phyloP scores from a whole-genome alignment of 306 rosid genomes.

The Myrica gale region DNA sequence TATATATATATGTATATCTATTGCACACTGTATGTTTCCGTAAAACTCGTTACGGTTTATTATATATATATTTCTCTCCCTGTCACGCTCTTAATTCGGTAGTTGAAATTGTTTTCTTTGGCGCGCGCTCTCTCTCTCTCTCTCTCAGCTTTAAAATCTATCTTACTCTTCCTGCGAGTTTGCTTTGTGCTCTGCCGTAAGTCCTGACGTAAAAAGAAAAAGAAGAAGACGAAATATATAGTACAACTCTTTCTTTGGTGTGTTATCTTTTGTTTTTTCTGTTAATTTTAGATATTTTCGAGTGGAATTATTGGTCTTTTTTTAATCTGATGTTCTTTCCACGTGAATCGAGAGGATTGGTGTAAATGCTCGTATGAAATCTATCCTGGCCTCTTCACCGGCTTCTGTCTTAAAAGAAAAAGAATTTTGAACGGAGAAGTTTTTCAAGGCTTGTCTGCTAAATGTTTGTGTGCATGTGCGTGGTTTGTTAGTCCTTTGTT shows the following conservation, averaged over 20 bases:
- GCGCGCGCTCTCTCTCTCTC: constrained; percentile 21
- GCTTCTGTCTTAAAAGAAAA: background rate
- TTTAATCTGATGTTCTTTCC: background rate
- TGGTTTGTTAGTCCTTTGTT: constrained; percentile 16
- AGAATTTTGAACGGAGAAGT: background rate
- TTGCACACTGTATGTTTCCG: background rate
- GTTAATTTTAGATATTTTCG: background rate
- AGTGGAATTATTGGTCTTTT: background rate
- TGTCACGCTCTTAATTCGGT: background rate
- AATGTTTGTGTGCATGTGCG: background rate
- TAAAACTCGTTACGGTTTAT: background rate
- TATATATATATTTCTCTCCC: background rate
- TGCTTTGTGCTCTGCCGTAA: background rate
- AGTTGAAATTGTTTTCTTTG: background rate
- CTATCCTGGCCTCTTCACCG: background rate
- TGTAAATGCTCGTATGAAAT: background rate
- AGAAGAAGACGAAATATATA: background rate
- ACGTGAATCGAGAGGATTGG: background rate
- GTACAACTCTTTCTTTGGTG: no score
- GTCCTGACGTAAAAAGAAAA: constrained; percentile 18
- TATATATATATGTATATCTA: no score
- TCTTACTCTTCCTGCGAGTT: constrained; percentile 2
- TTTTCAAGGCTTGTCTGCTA: background rate
- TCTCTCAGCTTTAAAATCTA: background rate
- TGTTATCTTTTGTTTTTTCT: background rate